phyloP scores from a whole-genome alignment of 75 land plant species.

The Pinus taeda region DNA sequence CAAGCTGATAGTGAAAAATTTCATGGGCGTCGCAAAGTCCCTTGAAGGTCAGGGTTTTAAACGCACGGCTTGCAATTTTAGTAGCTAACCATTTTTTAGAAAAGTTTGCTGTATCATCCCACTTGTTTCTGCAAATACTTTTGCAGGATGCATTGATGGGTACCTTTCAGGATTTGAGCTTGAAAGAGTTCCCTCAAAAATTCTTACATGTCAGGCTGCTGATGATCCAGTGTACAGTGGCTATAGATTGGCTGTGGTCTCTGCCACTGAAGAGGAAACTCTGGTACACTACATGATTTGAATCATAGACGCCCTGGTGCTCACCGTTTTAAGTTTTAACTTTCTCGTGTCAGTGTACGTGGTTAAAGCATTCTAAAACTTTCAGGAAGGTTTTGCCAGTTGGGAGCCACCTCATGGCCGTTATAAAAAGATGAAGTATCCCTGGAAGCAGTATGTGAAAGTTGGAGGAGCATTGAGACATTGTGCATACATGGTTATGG shows the following conservation, averaged over 20 bases:
- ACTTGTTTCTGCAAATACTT: not conserved
- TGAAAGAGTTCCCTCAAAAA: slow-evolving; percentile 56
- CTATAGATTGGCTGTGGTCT: slow-evolving; percentile 61
- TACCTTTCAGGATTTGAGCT: slow-evolving; percentile 62
- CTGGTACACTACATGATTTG: slow-evolving; percentile 33
- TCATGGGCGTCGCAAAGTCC: slow-evolving; percentile 53
- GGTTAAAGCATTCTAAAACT: not conserved
- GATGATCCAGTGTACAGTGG: slow-evolving; percentile 71
- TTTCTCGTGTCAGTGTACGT: not conserved
- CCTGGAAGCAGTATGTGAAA: slow-evolving; percentile 78
- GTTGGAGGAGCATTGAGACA: slow-evolving; percentile 74
- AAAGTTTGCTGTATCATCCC: not conserved
- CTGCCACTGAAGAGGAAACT: slow-evolving; percentile 58
- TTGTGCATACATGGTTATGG: slow-evolving; percentile 77
- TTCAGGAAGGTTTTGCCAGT: slow-evolving; percentile 72
- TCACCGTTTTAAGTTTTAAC: not conserved
- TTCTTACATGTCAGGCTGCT: slow-evolving; percentile 52
- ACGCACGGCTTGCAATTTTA: not conserved
- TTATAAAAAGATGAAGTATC: slow-evolving; percentile 61
- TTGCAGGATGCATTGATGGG: slow-evolving; percentile 58
- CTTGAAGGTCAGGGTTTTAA: slow-evolving; percentile 53
- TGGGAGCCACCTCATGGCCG: slow-evolving; percentile 95
- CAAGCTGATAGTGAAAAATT: slow-evolving; percentile 53
- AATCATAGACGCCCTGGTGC: no score
- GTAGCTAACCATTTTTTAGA: not conserved